phyloP scores from a whole-genome alignment of 2,329 filamentous ascomycete genomes.

The Fusarium subglutinans region DNA sequence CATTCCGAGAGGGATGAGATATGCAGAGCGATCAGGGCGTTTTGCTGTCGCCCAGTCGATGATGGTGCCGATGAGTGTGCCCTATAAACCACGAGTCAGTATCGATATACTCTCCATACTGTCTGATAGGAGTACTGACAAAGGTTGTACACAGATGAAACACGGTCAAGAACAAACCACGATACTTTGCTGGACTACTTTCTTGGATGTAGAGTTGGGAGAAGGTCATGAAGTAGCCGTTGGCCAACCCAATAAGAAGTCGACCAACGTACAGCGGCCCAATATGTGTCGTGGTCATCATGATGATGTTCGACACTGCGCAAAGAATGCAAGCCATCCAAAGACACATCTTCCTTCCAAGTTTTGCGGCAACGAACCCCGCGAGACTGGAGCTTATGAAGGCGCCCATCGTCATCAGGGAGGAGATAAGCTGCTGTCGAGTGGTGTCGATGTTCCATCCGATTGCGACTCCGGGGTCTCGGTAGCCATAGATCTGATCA shows the following conservation, averaged over 20 bases:
- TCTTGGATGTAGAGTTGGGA: conserved; percentile 38
- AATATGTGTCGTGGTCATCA: conserved; percentile 38
- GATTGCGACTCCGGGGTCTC: conserved; percentile 32
- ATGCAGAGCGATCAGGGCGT: conserved; percentile 32
- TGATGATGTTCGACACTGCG: conserved; percentile 33
- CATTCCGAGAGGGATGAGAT: conserved; percentile 34
- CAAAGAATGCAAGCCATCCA: conserved; percentile 35
- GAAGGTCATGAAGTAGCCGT: conserved; percentile 39
- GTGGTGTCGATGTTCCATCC: conserved; percentile 39
- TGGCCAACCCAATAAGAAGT: conserved; percentile 32
- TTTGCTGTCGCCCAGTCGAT: conserved; percentile 36
- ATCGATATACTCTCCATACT: rapidly evolving
- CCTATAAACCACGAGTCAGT: background rate
- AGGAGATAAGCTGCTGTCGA: conserved; percentile 36
- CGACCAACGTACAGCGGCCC: conserved; percentile 26
- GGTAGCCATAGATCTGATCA: conserved; percentile 32
- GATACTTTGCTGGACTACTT: conserved; percentile 34
- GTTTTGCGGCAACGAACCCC: conserved; percentile 21
- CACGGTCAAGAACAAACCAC: conserved; percentile 33
- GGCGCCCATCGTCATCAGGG: conserved; percentile 36
- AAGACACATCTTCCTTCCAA: conserved; percentile 31
- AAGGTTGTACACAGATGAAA: conserved; percentile 37
- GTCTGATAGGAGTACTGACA: conserved; percentile 1
- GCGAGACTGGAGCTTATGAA: conserved; percentile 38
- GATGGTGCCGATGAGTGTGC: conserved; percentile 34